Percentiles rank a stretch among this genome's conserved stretches.
Evolutionary conservation across 345 rosid genomes (phyloP).

Genomic region (Populus ilicifolia): DNA sequence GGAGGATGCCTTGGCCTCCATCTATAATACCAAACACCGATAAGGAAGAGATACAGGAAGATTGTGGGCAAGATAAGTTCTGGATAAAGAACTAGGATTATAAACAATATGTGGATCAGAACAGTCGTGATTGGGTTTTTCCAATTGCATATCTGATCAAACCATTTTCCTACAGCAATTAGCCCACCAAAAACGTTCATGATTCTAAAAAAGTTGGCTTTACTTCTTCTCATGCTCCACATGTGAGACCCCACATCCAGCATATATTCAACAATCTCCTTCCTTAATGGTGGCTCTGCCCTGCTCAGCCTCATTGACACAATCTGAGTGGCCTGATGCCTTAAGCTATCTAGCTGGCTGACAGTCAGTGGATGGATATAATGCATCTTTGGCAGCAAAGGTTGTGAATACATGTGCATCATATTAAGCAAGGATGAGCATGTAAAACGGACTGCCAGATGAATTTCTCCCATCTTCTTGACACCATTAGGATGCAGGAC

Average conservation of each 20-base stretch:
- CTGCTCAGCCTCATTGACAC: conserved; percentile 72
- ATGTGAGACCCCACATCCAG: conserved; percentile 87
- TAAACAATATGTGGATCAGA: conserved; percentile 69
- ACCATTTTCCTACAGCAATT: conserved; percentile 71
- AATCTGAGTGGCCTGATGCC: conserved; percentile 84
- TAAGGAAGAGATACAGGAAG: conserved; percentile 80
- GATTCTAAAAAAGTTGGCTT: conserved; percentile 83
- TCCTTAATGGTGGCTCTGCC: conserved; percentile 88
- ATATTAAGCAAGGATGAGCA: conserved; percentile 84
- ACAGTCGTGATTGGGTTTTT: conserved; percentile 80
- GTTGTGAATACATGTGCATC: conserved; percentile 80
- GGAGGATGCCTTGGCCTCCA: conserved; percentile 83
- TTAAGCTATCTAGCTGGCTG: conserved; percentile 61
- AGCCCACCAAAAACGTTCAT: conserved; percentile 69
- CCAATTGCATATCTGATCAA: conserved; percentile 74
- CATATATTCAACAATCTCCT: conserved; percentile 88
- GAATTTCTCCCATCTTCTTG: conserved; percentile 86
- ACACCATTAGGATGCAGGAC: conserved; percentile 70
- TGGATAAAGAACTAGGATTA: conserved; percentile 83
- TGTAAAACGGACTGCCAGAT: conserved; percentile 78
- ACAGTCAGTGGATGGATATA: conserved; percentile 77
- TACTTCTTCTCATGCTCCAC: conserved; percentile 92
- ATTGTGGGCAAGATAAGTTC: conserved; percentile 82
- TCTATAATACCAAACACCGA: conserved; percentile 94
- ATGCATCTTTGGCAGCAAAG: conserved; percentile 97